Evolutionary conservation across 306 rosid species (phyloP).

Genomic region (Sicyos edulis): DNA sequence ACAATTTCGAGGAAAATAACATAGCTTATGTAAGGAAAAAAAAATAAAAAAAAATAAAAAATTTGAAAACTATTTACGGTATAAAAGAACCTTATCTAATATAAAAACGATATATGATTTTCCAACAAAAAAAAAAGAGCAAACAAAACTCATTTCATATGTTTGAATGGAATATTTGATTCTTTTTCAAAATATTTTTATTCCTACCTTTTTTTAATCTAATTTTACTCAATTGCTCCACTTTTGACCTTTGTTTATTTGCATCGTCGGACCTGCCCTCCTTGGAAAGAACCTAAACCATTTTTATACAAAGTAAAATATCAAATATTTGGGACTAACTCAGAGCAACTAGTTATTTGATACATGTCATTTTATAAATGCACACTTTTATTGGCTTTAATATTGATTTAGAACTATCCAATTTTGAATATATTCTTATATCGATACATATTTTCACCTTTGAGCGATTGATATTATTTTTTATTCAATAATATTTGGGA

Average conservation of each 20-base stretch:
- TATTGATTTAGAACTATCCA: too few relatives aligned
- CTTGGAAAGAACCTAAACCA: not conserved
- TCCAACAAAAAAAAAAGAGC: not conserved
- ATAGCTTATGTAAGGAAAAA: not conserved
- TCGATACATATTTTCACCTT: too few relatives aligned
- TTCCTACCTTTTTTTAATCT: not conserved
- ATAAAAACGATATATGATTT: not conserved
- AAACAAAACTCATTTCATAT: not conserved
- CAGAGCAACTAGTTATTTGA: too few relatives aligned
- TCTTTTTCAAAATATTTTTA: not conserved
- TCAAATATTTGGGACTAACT: too few relatives aligned
- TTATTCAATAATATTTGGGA: too few relatives aligned
- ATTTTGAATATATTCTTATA: too few relatives aligned
- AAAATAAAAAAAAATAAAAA: not conserved
- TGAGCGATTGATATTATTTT: too few relatives aligned
- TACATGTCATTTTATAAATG: too few relatives aligned
- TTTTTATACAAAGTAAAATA: not conserved
- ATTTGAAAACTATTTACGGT: not conserved
- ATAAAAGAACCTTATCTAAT: not conserved
- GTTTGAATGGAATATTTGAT: constrained; percentile 5
- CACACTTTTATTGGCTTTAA: too few relatives aligned
- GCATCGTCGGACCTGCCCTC: not conserved
- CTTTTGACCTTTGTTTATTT: not conserved
- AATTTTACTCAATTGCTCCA: not conserved
- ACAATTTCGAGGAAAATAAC: not conserved